A percentile compares a stretch with the other conserved stretches of the same genome.
These are phyloP conservation scores for Auriscalpium vulgare DNA, from an alignment of 768 basidiomycete species.

Conservation along the genomic window DNA sequence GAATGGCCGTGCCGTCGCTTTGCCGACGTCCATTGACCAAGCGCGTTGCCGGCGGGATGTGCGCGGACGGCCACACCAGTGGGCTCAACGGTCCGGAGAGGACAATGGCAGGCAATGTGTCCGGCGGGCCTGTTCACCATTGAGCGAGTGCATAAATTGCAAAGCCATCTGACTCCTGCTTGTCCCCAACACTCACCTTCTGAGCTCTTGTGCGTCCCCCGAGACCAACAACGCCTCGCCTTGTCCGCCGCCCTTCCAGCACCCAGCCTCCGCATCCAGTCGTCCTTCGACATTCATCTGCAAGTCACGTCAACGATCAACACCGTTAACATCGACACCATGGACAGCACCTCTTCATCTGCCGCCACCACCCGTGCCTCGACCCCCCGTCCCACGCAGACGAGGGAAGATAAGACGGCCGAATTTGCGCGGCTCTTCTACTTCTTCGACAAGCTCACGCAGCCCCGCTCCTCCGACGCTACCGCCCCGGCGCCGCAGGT, in stretches of 20 bases:
- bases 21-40: too few relatives aligned
- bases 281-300: too few relatives aligned
- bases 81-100: too few relatives aligned
- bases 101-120: too few relatives aligned
- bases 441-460: conserved; percentile 15
- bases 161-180: background rate
- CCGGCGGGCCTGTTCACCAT: too few relatives aligned
- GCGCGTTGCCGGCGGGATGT: too few relatives aligned
- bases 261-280: background rate
- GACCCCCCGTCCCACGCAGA: background rate
- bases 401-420: conserved; percentile 6
- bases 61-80: too few relatives aligned
- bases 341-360: background rate
- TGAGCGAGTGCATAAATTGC: too few relatives aligned
- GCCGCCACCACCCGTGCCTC: background rate
- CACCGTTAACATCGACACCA: background rate
- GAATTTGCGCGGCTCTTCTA: conserved; percentile 15
- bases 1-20: too few relatives aligned
- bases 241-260: background rate
- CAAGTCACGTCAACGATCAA: too few relatives aligned
- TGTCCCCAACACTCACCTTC: conserved; percentile 1
- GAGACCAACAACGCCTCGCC: background rate
- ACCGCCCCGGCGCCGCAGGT: background rate
- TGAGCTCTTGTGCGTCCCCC: background rate
- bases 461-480: conserved; percentile 4